Conservation (phyloP, 495 filamentous ascomycete species). For the Acidiella bohemica region DNA sequence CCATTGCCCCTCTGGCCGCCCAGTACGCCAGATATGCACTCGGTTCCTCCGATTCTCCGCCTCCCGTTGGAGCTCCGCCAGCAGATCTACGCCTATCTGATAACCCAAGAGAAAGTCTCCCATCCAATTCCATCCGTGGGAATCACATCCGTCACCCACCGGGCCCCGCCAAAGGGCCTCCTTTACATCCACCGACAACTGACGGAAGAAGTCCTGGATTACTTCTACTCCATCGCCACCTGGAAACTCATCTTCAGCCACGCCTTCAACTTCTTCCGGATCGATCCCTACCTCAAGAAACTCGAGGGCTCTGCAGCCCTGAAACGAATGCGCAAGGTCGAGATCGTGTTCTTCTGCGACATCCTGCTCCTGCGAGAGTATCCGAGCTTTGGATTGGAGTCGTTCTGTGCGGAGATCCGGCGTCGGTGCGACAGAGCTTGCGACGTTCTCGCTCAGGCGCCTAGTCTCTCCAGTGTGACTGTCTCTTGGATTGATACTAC, state of each 20-base stretch:
- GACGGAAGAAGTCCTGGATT: conserved; percentile 14
- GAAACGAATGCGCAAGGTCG: conserved; percentile 12
- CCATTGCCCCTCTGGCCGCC: too few relatives aligned
- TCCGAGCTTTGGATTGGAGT: conserved; percentile 14
- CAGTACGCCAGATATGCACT: too few relatives aligned
- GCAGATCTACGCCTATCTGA: conserved; percentile 15
- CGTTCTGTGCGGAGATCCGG: conserved; percentile 8
- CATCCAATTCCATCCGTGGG: conserved; percentile 18
- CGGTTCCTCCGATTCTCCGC: conserved; percentile 11
- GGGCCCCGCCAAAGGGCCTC: conserved; percentile 5
- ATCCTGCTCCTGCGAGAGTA: conserved; percentile 16
- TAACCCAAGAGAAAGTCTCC: conserved; percentile 4
- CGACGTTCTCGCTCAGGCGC: conserved; percentile 9
- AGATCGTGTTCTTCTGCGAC: conserved; percentile 22
- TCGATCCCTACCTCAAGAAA: conserved; percentile 14
- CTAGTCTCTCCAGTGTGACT: conserved; percentile 4
- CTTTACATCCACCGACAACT: conserved; percentile 12
- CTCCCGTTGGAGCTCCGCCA: conserved; percentile 20
- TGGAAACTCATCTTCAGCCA: conserved; percentile 21
- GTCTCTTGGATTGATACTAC: conserved; percentile 22
- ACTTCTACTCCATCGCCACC: conserved; percentile 16
- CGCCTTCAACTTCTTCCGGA: conserved; percentile 22
- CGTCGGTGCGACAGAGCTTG: conserved; percentile 13
- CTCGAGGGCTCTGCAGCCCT: conserved; percentile 7
- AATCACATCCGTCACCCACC: conserved; percentile 18